Base-by-base conservation (phyloP, 1,284 basidiomycete species). In the Stereum hirsutum region DNA sequence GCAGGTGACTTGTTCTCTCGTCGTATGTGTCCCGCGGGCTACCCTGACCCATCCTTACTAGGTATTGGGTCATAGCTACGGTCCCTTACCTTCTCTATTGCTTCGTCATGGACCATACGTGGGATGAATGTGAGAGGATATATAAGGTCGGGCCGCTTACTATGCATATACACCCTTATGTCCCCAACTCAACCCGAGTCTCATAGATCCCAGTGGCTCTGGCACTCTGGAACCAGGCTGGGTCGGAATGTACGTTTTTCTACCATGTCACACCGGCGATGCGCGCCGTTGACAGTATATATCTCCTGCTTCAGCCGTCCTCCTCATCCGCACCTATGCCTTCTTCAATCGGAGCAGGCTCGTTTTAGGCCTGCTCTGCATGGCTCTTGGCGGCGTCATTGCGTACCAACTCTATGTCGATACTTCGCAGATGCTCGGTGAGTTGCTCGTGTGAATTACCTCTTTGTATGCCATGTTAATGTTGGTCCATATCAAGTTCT, bases 161-260 rank as follows among this genome's bases (percentile, higher is more conserved):
- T 23, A n/a, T 19, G 24, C 15, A 46, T 47, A 48, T 19, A 35
- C 21, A 8, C 33, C 17, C 21, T 19, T 19, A n/a, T n/a, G n/a
- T 43, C 20, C 43, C 32, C 25, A 25, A 36, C 38, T 26, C 24
- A 41, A 46, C 42, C n/a, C n/a, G n/a, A n/a, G n/a, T n/a, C n/a
- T n/a, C n/a, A n/a, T 49, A 86, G 82, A 75, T 84, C 41, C 83
- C 83, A 4, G 83, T 87, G 38, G 76, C 77, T 8, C 68, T 87
- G 39, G 83, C 83, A 23, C 81, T 86, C 75, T 88, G 84, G 83
- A 88, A 88, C 54, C 85, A 88, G 71, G 81, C 85, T 43, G 78
- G 80, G 35, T 82, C 84, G 35, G 81, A 88, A 66, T 75, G 80
- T 79, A 51, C 42, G 68, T 61, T 36, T 39, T 39, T 21, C 39